phyloP scores from a whole-genome alignment of 768 basidiomycete species.

The Pluteus cervinus region DNA sequence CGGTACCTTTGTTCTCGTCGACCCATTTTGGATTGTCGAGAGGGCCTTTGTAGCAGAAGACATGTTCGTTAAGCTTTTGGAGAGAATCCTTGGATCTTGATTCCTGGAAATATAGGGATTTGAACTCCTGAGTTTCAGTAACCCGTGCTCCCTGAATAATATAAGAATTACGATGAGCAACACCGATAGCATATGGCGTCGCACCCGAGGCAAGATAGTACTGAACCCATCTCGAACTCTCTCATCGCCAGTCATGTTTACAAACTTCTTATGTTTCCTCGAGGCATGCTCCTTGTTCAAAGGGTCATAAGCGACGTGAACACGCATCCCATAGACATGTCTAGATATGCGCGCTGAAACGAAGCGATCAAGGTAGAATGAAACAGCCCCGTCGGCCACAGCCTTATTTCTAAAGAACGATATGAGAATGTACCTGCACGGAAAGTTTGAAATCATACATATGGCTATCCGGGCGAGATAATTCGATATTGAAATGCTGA shows the following conservation, averaged over 20 bases:
- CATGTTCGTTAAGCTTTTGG: conserved; percentile 3
- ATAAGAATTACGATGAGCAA: not conserved
- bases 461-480: conserved; percentile 5
- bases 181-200: not conserved
- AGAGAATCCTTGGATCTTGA: conserved; percentile 8
- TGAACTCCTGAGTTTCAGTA: conserved; percentile 15
- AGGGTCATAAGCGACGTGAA: conserved; percentile 11
- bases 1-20: conserved; percentile 6
- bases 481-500: conserved; percentile 1
- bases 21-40: conserved; percentile 4
- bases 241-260: conserved; percentile 7
- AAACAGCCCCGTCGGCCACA: conserved; percentile 24
- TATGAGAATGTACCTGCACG: not conserved
- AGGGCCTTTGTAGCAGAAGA: conserved; percentile 14
- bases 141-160: conserved; percentile 13
- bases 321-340: conserved; percentile 18
- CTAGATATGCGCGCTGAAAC: conserved; percentile 19
- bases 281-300: conserved; percentile 15
- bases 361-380: conserved; percentile 21
- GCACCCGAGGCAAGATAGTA: conserved; percentile 11
- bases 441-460: not conserved
- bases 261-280: conserved; percentile 8
- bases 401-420: conserved; percentile 21
- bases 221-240: conserved; percentile 12
- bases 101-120: conserved; percentile 12